phyloP scores from a whole-genome alignment of 2,329 filamentous ascomycete genomes.

The Xylariaceae sp. region DNA sequence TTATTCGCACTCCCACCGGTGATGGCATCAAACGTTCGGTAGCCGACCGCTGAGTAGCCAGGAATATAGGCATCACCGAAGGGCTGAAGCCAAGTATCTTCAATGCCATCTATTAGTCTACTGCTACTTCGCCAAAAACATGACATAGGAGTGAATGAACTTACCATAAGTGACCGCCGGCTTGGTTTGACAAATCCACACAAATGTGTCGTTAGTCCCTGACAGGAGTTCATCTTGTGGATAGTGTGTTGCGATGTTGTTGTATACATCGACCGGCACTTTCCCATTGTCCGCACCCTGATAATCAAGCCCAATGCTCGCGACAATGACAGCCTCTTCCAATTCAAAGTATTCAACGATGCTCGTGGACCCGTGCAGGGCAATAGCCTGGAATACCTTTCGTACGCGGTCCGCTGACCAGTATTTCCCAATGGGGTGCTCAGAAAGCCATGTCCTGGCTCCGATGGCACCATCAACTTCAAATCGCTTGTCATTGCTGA shows the following conservation, averaged over 20 bases:
- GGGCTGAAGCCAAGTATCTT: not conserved
- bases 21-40: not conserved
- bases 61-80: not conserved
- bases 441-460: not conserved
- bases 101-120: not conserved
- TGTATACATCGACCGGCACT: not conserved
- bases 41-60: not conserved
- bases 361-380: slow-evolving; percentile 8
- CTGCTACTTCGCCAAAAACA: too few relatives aligned
- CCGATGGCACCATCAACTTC: not conserved
- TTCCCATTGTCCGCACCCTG: not conserved
- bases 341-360: slow-evolving; percentile 14
- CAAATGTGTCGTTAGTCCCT: not conserved
- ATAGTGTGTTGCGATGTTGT: not conserved
- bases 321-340: slow-evolving; percentile 1
- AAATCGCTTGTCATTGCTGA: slow-evolving; percentile 1
- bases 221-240: not conserved
- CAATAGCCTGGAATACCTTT: slow-evolving; percentile 15
- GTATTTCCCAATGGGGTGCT: slow-evolving; percentile 14
- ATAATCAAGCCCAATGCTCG: not conserved
- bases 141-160: too few relatives aligned
- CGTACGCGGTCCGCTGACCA: slow-evolving; percentile 15
- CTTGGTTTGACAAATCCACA: not conserved
- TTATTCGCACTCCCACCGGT: not conserved
- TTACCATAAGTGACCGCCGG: not conserved